Base-by-base conservation (phyloP, 176 grass and related monocot genomes). In the Calamus simplicifolius region DNA sequence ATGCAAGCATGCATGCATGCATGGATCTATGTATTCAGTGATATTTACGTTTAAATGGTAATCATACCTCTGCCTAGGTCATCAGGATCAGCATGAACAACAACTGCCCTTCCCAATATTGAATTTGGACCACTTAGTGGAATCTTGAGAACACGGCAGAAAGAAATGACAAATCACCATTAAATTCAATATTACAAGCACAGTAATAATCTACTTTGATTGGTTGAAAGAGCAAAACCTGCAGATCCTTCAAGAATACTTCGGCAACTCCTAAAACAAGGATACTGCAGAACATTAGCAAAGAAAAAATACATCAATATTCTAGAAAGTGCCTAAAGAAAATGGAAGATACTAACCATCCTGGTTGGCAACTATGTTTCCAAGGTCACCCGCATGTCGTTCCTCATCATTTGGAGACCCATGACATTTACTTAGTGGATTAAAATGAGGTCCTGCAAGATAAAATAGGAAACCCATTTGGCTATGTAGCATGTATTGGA, bases 371-470 rank as follows among this genome's bases (percentile, higher is more conserved):
- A 53, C 23, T 61, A 89, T 79, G 51, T 89, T 89, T 81, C 86
- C 86, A 59, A 89, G 73, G 72, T 81, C 86, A 14, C 86, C 86
- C 50, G 63, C 77, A 78, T 85, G 86, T 0, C 77, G 60, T 57
- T 81, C 77, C 16, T 52, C 50, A 75, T 85, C 77, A 66, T 66
- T 5, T 4, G 81, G 86, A 64, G 86, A 77, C 58, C 81, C 86
- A 72, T 89, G 86, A 23, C 59, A 38, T 27, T 85, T 89, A 67
- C 58, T 66, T 30, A 59, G 59, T 64, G 81, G 86, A 63, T 85
- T 89, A 75, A 89, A 89, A 78, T 89, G 81, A 27, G 86, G 86
- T 13, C 86, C 81, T 88, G 54, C 31, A 49, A 54, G 48, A 49
- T 1, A 57, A 49, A 62, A 4, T 23, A 23, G 21, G 21, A 23